These are phyloP conservation scores for Neurospora sp. DNA, from an alignment of 495 filamentous ascomycete species.

Conservation along the genomic window DNA sequence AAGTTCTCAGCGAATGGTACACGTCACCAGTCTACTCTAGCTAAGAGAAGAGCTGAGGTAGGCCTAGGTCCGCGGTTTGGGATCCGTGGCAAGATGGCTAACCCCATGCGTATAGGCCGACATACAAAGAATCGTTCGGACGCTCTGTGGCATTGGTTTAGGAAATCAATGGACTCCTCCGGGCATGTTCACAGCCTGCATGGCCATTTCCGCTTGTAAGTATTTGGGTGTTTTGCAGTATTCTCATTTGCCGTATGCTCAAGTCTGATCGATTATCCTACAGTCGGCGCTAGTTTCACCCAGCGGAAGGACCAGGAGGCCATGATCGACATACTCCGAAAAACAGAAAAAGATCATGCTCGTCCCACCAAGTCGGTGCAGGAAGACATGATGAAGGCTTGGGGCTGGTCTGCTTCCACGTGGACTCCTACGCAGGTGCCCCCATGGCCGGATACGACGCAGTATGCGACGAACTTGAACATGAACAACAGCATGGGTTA, in stretches of 20 bases:
- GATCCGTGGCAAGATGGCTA: neutral
- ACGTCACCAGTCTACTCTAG: constrained; percentile 31
- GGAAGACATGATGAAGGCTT: constrained; percentile 27
- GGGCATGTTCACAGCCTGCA: constrained; percentile 43
- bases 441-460: constrained; percentile 5
- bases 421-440: neutral
- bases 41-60: constrained; percentile 22
- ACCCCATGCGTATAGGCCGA: constrained; percentile 17
- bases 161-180: constrained; percentile 43
- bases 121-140: constrained; percentile 33
- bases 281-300: constrained; percentile 6
- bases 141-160: constrained; percentile 41
- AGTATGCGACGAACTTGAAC: neutral
- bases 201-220: constrained; percentile 43
- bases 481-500: neutral
- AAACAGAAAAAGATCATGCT: constrained; percentile 34
- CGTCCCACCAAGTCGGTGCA: constrained; percentile 34
- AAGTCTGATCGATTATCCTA: constrained; percentile 2
- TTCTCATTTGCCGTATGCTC: constrained; percentile 23
- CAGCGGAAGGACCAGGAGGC: constrained; percentile 29
- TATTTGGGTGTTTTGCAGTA: constrained; percentile 9
- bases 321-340: constrained; percentile 30
- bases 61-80: constrained; percentile 2
- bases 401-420: constrained; percentile 23
- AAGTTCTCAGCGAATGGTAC: constrained; percentile 2